These are phyloP conservation scores for Trametes punicea DNA, from an alignment of 768 basidiomycete genomes.

Conservation along the genomic window DNA sequence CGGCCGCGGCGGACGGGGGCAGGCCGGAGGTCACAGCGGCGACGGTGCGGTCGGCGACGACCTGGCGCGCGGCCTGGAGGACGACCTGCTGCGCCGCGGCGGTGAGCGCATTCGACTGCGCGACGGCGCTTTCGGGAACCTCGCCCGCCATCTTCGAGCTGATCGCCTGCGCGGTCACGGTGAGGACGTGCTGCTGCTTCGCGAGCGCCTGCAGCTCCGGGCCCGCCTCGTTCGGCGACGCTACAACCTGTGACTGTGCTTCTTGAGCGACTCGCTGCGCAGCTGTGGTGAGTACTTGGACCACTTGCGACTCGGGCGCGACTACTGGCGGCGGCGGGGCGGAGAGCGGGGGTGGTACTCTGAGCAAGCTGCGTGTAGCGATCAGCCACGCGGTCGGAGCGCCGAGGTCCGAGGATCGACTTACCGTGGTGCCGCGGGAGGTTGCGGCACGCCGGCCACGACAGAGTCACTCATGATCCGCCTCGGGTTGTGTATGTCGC, in stretches of 20 bases:
- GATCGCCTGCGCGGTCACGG: slow-evolving; percentile 68
- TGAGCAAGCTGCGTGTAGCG: slow-evolving; percentile 27
- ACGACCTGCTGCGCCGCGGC: slow-evolving; percentile 81
- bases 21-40: slow-evolving; percentile 42
- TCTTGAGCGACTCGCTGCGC: slow-evolving; percentile 77
- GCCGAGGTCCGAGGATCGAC: slow-evolving; percentile 5
- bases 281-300: slow-evolving; percentile 72
- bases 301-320: slow-evolving; percentile 65
- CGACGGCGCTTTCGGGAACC: slow-evolving; percentile 38
- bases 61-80: slow-evolving; percentile 66
- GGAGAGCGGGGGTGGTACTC: slow-evolving; percentile 30
- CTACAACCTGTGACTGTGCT: slow-evolving; percentile 64
- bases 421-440: slow-evolving; percentile 28
- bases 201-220: slow-evolving; percentile 63
- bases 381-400: background rate
- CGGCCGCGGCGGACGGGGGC: slow-evolving; percentile 25
- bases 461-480: slow-evolving; percentile 41
- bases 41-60: slow-evolving; percentile 49
- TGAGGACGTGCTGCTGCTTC: slow-evolving; percentile 79
- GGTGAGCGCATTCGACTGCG: slow-evolving; percentile 55
- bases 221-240: slow-evolving; percentile 42
- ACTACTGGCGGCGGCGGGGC: slow-evolving; percentile 34
- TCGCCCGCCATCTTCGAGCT: slow-evolving; percentile 64
- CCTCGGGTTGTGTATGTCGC: slow-evolving; percentile 39
- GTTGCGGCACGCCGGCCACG: slow-evolving; percentile 28